A percentile compares a stretch with the other conserved stretches of the same genome.
These are phyloP conservation scores for Porogramme epimiltina DNA, from an alignment of 1,284 basidiomycete genomes.

Conservation along the genomic window DNA sequence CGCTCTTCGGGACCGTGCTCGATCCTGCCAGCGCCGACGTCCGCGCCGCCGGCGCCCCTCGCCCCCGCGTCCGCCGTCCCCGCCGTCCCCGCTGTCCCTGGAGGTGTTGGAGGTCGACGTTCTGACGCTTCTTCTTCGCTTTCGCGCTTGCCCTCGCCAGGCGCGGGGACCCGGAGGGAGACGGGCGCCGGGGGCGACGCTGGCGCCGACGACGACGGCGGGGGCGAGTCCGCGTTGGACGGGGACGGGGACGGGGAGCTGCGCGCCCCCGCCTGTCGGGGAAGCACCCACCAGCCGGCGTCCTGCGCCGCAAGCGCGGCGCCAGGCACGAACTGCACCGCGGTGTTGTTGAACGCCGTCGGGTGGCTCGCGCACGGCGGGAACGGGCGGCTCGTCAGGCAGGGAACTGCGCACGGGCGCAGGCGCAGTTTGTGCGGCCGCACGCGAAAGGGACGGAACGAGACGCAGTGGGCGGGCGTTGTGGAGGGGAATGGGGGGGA, in stretches of 20 bases:
- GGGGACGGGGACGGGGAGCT: too few relatives aligned
- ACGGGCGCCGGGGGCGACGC: too few relatives aligned
- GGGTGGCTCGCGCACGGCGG: slow-evolving; percentile 50
- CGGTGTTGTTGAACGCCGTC: slow-evolving; percentile 70
- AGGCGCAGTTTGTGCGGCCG: not conserved
- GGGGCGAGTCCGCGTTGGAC: too few relatives aligned
- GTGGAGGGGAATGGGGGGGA: not conserved
- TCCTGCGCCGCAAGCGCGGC: slow-evolving; percentile 26
- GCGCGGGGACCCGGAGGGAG: too few relatives aligned
- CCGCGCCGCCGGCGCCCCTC: not conserved
- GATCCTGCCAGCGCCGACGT: not conserved
- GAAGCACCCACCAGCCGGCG: slow-evolving; percentile 34
- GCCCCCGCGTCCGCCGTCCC: too few relatives aligned
- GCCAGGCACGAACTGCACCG: slow-evolving; percentile 51
- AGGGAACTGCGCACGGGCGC: slow-evolving; percentile 39
- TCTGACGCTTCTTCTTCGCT: too few relatives aligned
- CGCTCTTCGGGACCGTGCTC: not conserved
- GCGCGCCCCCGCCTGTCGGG: too few relatives aligned
- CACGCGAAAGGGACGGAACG: not conserved
- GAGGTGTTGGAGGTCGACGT: too few relatives aligned
- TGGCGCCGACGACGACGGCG: too few relatives aligned
- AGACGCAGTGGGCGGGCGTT: not conserved
- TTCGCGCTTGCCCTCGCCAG: too few relatives aligned
- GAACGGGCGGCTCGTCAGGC: slow-evolving; percentile 46
- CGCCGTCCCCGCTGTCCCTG: too few relatives aligned